Base-by-base conservation (phyloP, 805 yeast species). In the Lachancea meyersii region DNA sequence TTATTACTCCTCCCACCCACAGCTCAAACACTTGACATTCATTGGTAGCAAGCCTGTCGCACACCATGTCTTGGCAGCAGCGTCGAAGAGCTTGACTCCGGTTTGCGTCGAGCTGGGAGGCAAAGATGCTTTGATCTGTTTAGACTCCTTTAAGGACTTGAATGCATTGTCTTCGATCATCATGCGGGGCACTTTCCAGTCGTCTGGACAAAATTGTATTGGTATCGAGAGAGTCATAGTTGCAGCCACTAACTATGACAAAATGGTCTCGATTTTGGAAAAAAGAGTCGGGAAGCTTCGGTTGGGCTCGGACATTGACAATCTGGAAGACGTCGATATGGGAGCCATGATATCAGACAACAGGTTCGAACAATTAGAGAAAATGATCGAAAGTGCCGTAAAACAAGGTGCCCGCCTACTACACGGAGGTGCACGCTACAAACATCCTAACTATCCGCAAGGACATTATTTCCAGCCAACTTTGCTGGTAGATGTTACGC, bases 41-140 rank as follows among this genome's bases (percentile, higher is more conserved):
- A 93, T 93, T 56, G 98, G 98, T 4, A 86, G 96, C n/a, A 78
- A 85, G 48, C 89, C 91, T 1, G 95, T 93, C 20, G 97, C 97
- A 3, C 93, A 88, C 57, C 77, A 78, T 46, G 96, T 93, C 13
- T 81, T 83, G 28, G 73, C 71, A 35, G 85, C 89, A 32, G 97
- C 97, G 2, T 75, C 96, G 35, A 77, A 77, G 46, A 73, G 85
- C n/a, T 69, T 93, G 54, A 91, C 96, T 0, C 99, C 97, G 0
- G 88, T 91, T 33, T 97, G 91, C 18, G 89, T 87, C 8, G 99
- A 93, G 63, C 71, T 93, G 28, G 99, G 99, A 28, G 99, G 99
- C 17, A 93, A 93, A 57, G 99, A 93, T 62, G 83, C 97, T 0
- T 77, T 87, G 17, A 73, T 93, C 40, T 87, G 89, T 3, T 72